These are phyloP conservation scores for Irpex rosettiformis DNA, from an alignment of 1,284 basidiomycete genomes.

Conservation along the genomic window DNA sequence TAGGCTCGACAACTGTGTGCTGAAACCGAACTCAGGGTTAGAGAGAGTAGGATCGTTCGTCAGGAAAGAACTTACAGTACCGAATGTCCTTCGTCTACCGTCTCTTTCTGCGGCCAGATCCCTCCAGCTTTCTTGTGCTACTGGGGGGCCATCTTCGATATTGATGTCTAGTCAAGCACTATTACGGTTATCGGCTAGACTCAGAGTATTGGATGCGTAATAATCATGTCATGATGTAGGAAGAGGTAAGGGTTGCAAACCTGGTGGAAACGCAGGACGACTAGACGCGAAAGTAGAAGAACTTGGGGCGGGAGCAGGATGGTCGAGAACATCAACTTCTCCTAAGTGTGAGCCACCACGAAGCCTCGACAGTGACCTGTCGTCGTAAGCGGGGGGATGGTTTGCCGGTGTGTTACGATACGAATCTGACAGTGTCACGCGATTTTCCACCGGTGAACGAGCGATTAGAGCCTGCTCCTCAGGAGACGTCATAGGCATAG, in stretches of 20 bases:
- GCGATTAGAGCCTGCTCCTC: slow-evolving; percentile 27
- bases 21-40: slow-evolving; percentile 14
- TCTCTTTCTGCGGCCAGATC: slow-evolving; percentile 39
- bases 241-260: slow-evolving; percentile 36
- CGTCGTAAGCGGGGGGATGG: slow-evolving; percentile 36
- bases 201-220: slow-evolving; percentile 18
- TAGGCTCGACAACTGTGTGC: slow-evolving; percentile 43
- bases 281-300: slow-evolving; percentile 46
- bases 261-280: slow-evolving; percentile 42
- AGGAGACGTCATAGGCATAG: slow-evolving; percentile 25
- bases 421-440: slow-evolving; percentile 16
- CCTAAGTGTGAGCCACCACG: slow-evolving; percentile 22
- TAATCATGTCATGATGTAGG: slow-evolving; percentile 42
- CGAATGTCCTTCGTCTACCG: slow-evolving; percentile 54
- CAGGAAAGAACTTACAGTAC: slow-evolving; percentile 40
- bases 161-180: slow-evolving; percentile 45
- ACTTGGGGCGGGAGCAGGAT: slow-evolving; percentile 52
- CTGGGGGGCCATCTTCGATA: slow-evolving; percentile 61
- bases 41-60: neutral
- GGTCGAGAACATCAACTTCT: slow-evolving; percentile 49
- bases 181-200: slow-evolving; percentile 18
- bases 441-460: slow-evolving; percentile 22
- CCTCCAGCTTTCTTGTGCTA: slow-evolving; percentile 53
- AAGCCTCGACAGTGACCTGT: slow-evolving; percentile 15
- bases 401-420: slow-evolving; percentile 19